Evolutionary conservation across 2,329 filamentous ascomycete genomes (phyloP), one percentile per base, ranked within the genome.

Genomic region (Annulohypoxylon truncatum): DNA sequence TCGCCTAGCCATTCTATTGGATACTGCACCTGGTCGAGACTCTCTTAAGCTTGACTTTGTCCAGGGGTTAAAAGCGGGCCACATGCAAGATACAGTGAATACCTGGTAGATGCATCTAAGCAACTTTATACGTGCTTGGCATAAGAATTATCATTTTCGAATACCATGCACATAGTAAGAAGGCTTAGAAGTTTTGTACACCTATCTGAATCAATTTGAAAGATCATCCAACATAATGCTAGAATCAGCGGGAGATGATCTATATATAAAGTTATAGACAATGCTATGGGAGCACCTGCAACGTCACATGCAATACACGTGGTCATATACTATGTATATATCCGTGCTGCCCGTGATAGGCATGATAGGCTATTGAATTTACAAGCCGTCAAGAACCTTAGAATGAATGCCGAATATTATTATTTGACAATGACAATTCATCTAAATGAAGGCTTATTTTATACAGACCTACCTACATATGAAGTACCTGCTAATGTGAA

Each of bases 1-100:
- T 46, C n/a, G 35, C 31, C 28, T 48, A 8, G 53, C n/a, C 33
- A 52, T 42, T 26, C 22, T 31, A 67, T 69, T 67, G 64, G 67
- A 26, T 46, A 38, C 31, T 28, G 51, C 10, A 12, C 44, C 51
- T 61, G 46, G 47, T 29, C 57, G 54, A 46, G 59, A 61, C 35
- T 42, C 29, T 28, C 22, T 62, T 48, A 31, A 56, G 42, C 55
- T 61, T 47, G 29, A 18, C 22, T 22, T 51, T 48, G 3, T 57
- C 57, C 47, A 57, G 24, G 52, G 57, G 57, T 26, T 35, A 65
- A 61, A 61, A 44, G 50, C 33, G 62, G 62, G 29, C 12, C 44
- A 15, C 33, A 15, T 29, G 44, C 28, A 31, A 31, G 52, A 44
- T 54, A 44, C 4, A 31, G 42, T 28, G 28, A 35, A 13, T 57